A percentile compares a stretch with the other conserved stretches of the same genome.
These are phyloP conservation scores for Crithidia expoeki DNA, from an alignment of 208 protist genomes.

Conservation along the genomic window DNA sequence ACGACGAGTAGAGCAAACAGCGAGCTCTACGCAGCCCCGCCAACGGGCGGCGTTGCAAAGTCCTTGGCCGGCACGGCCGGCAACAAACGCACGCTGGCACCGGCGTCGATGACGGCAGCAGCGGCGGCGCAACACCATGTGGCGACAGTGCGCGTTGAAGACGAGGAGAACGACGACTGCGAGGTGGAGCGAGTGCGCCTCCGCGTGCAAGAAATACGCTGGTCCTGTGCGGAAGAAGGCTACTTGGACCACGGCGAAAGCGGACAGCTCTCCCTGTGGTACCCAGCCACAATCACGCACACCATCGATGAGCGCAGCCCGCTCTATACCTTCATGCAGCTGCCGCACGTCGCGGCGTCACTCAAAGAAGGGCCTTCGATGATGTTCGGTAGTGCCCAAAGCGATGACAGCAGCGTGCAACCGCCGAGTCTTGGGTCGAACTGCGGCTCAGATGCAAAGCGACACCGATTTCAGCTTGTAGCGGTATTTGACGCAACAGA, in stretches of 20 bases:
- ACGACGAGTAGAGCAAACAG: constrained; percentile 21
- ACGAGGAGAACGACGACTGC: constrained; percentile 10
- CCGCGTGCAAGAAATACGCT: constrained; percentile 71
- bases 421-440: constrained; percentile 5
- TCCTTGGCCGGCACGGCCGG: constrained; percentile 4
- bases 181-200: constrained; percentile 59
- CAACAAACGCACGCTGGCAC: not conserved
- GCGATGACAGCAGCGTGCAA: constrained; percentile 13
- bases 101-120: not conserved
- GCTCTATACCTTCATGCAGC: constrained; percentile 68
- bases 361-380: constrained; percentile 13
- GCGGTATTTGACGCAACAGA: constrained; percentile 83
- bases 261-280: constrained; percentile 78
- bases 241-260: constrained; percentile 47
- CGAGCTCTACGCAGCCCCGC: constrained; percentile 9
- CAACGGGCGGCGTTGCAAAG: not conserved
- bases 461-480: constrained; percentile 71
- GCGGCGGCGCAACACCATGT: not conserved
- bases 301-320: constrained; percentile 77
- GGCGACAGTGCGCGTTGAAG: not conserved
- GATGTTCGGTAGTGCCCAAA: constrained; percentile 11
- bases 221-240: constrained; percentile 69
- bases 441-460: not conserved
- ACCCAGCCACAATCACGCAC: constrained; percentile 76
- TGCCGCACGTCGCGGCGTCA: constrained; percentile 30